Base-by-base conservation (phyloP, 73 alveolate species). In the Blepharisma stoltei region DNA sequence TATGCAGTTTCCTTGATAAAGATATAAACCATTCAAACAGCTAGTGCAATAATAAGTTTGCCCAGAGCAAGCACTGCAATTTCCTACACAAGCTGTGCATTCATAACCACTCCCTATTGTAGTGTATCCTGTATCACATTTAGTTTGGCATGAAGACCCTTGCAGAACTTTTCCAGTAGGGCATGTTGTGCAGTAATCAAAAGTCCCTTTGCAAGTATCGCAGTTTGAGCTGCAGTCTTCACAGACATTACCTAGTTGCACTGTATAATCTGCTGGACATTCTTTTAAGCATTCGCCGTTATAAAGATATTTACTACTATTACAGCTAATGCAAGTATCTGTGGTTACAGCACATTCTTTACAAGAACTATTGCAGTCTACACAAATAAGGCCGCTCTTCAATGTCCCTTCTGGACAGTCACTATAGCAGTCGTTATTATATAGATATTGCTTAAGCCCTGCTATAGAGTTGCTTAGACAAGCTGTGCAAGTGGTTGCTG, bases 351-450 rank as follows among this genome's bases (percentile, higher is more conserved):
- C 73, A 25, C 73, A 60, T 5, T 60, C 47, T 60, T 60, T 60
- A 60, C 73, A 60, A 60, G 73, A n/a, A 60, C 48, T 18, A 18
- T 14, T 18, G 46, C 73, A 60, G 11, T n/a, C 45, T 60, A 14
- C 73, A 60, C 73, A 60, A 9, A 60, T 14, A 60, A 60, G 14
- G 6, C 73, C 73, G 23, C 23, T 60, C 5, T n/a, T 11, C 79
- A 44, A 18, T 1, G 79, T 69, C 5, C 79, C 79, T 2, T 11
- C 18, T 1, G 79, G 79, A 43, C 79, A 69, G 38, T 11, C n/a
- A n/a, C 37, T 14, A 5, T 44, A 44, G 41, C 79, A 69, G 25
- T 38, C 0, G 14, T 25, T 69, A 37, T 69, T 23, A 43, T 69
- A 69, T 44, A 69, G 5, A 69, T 69, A 69, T 38, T 14, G 14